Evolutionary conservation across 768 basidiomycete genomes (phyloP).

Genomic region (Exidia glandulosa): DNA sequence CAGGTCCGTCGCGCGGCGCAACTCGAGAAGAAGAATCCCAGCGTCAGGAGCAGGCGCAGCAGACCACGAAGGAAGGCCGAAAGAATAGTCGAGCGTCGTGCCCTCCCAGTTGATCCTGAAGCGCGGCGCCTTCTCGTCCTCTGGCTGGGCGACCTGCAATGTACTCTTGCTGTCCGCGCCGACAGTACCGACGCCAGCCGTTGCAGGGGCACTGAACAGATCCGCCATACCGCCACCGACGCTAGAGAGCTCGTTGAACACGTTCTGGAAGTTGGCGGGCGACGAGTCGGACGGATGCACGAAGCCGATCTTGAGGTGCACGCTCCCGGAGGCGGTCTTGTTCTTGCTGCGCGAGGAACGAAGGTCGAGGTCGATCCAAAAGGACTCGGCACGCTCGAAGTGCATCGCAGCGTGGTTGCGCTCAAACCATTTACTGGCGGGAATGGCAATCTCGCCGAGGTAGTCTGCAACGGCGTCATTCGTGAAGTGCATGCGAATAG

Average conservation of each 20-base stretch:
- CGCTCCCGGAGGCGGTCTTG: background rate
- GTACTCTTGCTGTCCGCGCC: background rate
- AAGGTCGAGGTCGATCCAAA: background rate
- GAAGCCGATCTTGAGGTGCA: constrained; percentile 2
- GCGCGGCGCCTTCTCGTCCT: background rate
- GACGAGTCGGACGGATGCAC: background rate
- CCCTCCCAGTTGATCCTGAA: constrained; percentile 2
- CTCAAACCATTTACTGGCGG: background rate
- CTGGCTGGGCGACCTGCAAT: background rate
- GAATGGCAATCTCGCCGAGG: constrained; percentile 1
- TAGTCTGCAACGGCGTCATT: constrained; percentile 1
- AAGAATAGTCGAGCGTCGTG: constrained; percentile 1
- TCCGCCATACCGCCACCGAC: background rate
- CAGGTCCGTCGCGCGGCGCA: background rate
- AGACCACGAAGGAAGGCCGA: too few relatives aligned
- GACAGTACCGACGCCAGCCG: background rate
- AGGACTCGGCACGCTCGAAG: background rate
- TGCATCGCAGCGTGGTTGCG: background rate
- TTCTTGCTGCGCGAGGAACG: background rate
- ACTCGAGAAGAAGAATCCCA: constrained; percentile 2
- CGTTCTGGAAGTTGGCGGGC: background rate
- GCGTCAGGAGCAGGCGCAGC: background rate
- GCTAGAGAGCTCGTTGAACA: background rate
- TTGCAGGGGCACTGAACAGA: background rate
- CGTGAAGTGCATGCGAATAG: too few relatives aligned